These are phyloP conservation scores for Camellia granthamiana DNA, from an alignment of 148 eudicot species.

Conservation along the genomic window DNA sequence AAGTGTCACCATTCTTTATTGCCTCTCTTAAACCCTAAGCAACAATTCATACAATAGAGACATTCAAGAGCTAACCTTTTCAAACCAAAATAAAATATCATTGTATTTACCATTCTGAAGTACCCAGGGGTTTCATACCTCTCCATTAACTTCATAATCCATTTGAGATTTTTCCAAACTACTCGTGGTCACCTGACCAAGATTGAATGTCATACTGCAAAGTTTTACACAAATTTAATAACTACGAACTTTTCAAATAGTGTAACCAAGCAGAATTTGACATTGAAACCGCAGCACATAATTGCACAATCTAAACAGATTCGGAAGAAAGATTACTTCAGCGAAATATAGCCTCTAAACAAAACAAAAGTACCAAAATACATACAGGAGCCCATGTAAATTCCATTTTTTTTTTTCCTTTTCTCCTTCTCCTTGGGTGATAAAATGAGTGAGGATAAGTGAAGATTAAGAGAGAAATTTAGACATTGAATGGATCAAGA, in stretches of 20 bases:
- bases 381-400: background rate
- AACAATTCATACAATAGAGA: constrained; percentile 10
- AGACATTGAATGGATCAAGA: background rate
- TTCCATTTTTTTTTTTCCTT: background rate
- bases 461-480: background rate
- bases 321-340: background rate
- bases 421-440: background rate
- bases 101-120: constrained; percentile 8
- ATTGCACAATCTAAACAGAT: background rate
- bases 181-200: constrained; percentile 35
- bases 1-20: constrained; percentile 58
- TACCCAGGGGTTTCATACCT: constrained; percentile 36
- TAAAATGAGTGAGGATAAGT: too few relatives aligned
- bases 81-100: background rate
- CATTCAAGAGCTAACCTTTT: background rate
- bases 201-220: constrained; percentile 33
- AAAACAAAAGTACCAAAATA: background rate
- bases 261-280: background rate
- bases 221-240: background rate
- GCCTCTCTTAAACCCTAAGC: constrained; percentile 70
- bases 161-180: constrained; percentile 38
- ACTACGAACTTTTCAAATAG: background rate
- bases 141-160: constrained; percentile 61
- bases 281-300: background rate
- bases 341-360: background rate